Evolutionary conservation across 805 yeast species (phyloP), one percentile per base, ranked within the genome.

Genomic region (Diddensiella transvaalensis): DNA sequence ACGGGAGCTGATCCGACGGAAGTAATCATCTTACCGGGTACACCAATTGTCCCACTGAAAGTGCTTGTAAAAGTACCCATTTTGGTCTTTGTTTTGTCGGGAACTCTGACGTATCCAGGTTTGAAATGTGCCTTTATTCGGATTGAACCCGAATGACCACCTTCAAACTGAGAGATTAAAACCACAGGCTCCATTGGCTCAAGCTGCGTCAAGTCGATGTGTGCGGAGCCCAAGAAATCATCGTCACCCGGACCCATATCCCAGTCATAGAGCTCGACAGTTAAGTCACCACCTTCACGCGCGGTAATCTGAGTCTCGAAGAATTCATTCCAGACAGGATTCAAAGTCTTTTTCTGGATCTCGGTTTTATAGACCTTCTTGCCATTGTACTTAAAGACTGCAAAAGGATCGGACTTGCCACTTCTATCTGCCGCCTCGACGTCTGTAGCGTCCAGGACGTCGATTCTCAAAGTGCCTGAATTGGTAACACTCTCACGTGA

Each of bases 401-500:
- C 75, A 64, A 82, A 91, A 47, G 99, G 99, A 68, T 93, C 99
- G 2, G 96, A 87, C 64, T 85, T 85, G 44, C 98, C 98, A 58
- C 83, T 84, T 24, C 86, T 73, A 68, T 93, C 99, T n/a, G 90
- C 95, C 11, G 96, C 76, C 35, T 84, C 79, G 50, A 93, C 74
- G 44, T 78, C 78, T 13, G 75, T 75, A 2, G 93, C 98, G 42
- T 74, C 72, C 40, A 82, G 55, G 3, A 87, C 73, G 24, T 76
- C 79, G 30, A 89, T 74, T 19, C 73, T 74, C 56, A 91, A 66
- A 23, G 70, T 71, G 64, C 99, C 99, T 49, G 81, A 74, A 64
- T 88, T 85, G 42, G 83, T 77, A 53, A 83, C 78, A 38, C 85
- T 73, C 67, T 93, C 99, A 33, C 77, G 74, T 15, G 80, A 78